A percentile compares a stretch with the other conserved stretches of the same genome.
phyloP scores from a whole-genome alignment of 306 rosid genomes.

The Dryas drummondii region DNA sequence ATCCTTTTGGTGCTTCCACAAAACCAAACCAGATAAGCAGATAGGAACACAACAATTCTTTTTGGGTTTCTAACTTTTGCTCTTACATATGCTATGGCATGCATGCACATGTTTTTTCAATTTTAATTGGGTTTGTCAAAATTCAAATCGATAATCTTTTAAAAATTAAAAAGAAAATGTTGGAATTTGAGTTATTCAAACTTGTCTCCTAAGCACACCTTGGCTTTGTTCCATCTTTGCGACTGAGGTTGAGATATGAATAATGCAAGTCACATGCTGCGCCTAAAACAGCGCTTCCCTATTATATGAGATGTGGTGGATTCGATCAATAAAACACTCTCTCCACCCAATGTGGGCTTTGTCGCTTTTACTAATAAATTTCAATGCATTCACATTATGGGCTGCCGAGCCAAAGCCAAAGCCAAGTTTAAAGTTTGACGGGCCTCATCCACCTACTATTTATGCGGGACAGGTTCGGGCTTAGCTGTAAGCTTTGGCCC shows the following conservation, averaged over 20 bases:
- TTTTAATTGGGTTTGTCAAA: neutral
- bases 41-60: neutral
- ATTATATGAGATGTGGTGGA: conserved; percentile 1
- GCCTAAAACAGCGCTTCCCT: neutral
- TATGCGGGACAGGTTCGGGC: neutral
- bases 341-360: neutral
- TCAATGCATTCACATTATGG: neutral
- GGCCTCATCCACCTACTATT: neutral
- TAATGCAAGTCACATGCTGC: neutral
- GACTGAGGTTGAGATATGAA: neutral
- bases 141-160: neutral
- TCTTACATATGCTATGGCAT: neutral
- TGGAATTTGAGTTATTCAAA: neutral
- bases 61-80: neutral
- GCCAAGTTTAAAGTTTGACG: neutral
- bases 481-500: neutral
- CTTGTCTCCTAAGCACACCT: neutral
- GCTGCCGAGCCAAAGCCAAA: too few relatives aligned
- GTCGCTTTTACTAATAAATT: neutral
- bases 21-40: neutral
- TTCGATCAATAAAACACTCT: neutral
- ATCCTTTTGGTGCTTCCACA: neutral
- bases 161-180: neutral
- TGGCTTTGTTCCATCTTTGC: neutral
- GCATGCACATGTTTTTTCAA: neutral